phyloP scores from a whole-genome alignment of 2,329 filamentous ascomycete genomes.

The Tricladium varicosporioides region DNA sequence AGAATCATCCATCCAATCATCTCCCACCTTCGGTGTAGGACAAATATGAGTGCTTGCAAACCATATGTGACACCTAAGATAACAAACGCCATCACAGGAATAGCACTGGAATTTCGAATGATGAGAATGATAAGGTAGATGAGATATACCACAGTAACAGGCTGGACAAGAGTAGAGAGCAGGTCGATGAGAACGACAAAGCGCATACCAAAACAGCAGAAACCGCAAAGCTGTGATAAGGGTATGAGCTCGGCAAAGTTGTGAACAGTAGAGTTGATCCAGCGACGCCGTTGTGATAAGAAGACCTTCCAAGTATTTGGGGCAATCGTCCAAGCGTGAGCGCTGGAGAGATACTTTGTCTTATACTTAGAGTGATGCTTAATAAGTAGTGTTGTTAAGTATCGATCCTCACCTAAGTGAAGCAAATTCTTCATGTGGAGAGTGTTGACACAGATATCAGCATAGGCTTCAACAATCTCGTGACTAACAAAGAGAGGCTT shows the following conservation, averaged over 20 bases:
- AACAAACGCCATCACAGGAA: conserved; percentile 86
- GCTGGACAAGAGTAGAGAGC: conserved; percentile 86
- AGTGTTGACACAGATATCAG: conserved; percentile 93
- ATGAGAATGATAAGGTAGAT: conserved; percentile 82
- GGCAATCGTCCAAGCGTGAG: conserved; percentile 95
- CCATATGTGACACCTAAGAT: conserved; percentile 94
- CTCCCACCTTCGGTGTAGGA: conserved; percentile 94
- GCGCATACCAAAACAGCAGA: conserved; percentile 99
- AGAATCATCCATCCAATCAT: conserved; percentile 99
- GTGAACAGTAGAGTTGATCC: conserved; percentile 99
- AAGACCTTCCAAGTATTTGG: conserved; percentile 94
- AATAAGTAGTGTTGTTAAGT: conserved; percentile 88
- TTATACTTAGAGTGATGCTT: conserved; percentile 94
- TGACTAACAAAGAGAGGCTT: conserved; percentile 96
- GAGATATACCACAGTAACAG: conserved; percentile 87
- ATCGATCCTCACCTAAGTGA: conserved; percentile 96
- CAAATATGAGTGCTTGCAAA: conserved; percentile 96
- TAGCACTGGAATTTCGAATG: conserved; percentile 54
- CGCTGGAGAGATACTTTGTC: conserved; percentile 93
- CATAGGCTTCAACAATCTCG: conserved; percentile 83
- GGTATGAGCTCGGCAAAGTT: conserved; percentile 96
- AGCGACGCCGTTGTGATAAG: conserved; percentile 95
- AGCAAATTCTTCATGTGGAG: conserved; percentile 98
- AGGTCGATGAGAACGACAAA: conserved; percentile 96
- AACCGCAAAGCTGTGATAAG: conserved; percentile 90